Conservation (phyloP, 1,139 yeast species). For the Komagataea norvegica region DNA sequence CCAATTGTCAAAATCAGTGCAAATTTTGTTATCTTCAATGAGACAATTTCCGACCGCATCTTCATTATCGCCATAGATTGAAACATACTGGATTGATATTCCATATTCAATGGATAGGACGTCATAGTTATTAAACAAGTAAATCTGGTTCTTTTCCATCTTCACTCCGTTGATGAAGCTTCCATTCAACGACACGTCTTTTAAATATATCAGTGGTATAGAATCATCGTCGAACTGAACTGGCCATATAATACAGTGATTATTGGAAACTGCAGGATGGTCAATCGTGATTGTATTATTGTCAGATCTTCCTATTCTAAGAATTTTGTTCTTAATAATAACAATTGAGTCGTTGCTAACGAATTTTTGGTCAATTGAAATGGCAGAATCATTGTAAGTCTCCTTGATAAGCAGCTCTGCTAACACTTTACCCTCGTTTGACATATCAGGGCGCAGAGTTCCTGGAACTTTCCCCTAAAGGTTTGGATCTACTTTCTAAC, state of each 20-base stretch:
- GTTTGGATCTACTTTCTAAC: too few species aligned
- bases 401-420: constrained; percentile 3
- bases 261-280: constrained; percentile 37
- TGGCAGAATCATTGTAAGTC: constrained; percentile 1
- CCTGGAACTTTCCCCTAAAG: too few species aligned
- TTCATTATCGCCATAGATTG: constrained; percentile 20
- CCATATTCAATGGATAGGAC: constrained; percentile 36
- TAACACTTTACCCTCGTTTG: background rate
- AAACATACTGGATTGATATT: constrained; percentile 27
- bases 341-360: background rate
- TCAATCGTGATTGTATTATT: constrained; percentile 28
- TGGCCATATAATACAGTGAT: constrained; percentile 46
- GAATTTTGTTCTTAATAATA: background rate
- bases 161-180: constrained; percentile 39
- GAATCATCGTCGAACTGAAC: constrained; percentile 46
- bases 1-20: constrained; percentile 36
- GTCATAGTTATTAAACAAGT: constrained; percentile 43
- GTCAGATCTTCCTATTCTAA: constrained; percentile 33
- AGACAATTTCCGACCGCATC: constrained; percentile 13
- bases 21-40: constrained; percentile 21
- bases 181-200: constrained; percentile 54
- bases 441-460: background rate
- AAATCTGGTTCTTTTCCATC: constrained; percentile 33
- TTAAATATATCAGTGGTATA: constrained; percentile 46
- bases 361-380: constrained; percentile 15